Evolutionary conservation across 1,284 basidiomycete genomes (phyloP).

Genomic region (Xanthoconium separans): DNA sequence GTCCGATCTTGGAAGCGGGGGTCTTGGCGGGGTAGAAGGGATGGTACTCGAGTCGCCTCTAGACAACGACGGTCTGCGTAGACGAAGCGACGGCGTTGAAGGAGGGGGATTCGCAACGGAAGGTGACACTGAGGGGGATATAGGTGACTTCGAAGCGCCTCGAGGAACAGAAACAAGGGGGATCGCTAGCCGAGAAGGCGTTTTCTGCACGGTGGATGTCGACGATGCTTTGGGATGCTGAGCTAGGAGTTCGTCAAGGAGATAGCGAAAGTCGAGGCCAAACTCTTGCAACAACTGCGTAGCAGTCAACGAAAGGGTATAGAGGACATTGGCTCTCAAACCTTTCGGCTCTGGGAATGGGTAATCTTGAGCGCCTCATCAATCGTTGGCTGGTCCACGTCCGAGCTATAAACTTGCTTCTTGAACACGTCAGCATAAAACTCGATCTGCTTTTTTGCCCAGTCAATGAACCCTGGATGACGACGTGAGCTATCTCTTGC

Average conservation of each 20-base stretch:
- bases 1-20: conserved; percentile 32
- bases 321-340: conserved; percentile 31
- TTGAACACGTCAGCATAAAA: conserved; percentile 84
- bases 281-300: conserved; percentile 84
- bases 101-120: conserved; percentile 21
- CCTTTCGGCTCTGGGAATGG: conserved; percentile 78
- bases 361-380: conserved; percentile 79
- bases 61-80: conserved; percentile 22
- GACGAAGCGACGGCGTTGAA: conserved; percentile 12
- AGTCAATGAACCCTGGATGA: conserved; percentile 82
- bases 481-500: conserved; percentile 1
- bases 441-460: conserved; percentile 89
- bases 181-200: conserved; percentile 23
- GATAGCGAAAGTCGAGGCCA: conserved; percentile 88
- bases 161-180: conserved; percentile 30
- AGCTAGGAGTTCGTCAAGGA: conserved; percentile 71
- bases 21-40: conserved; percentile 21
- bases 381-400: conserved; percentile 65
- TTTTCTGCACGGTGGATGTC: conserved; percentile 28
- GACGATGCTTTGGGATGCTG: conserved; percentile 41
- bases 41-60: conserved; percentile 15
- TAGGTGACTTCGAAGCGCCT: conserved; percentile 18
- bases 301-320: neutral
- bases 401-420: conserved; percentile 87
- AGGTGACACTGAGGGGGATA: conserved; percentile 26